A percentile compares a stretch with the other conserved stretches of the same genome.
Conservation (phyloP, 257 asterid species). For the Solanum medicagineum region DNA sequence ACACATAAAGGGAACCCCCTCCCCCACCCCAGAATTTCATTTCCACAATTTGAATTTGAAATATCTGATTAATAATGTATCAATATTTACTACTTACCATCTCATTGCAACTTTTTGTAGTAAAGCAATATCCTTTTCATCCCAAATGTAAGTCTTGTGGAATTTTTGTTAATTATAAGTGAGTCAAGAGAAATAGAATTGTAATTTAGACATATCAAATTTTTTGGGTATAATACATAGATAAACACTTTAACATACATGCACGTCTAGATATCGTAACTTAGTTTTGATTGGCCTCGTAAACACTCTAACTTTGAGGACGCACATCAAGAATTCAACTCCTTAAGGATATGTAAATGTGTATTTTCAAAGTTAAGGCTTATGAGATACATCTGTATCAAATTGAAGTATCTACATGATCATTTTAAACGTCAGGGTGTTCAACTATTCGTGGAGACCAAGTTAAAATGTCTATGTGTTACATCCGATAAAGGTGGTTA, state of each 20-base stretch:
- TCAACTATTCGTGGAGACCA: fast-evolving
- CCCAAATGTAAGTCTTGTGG: not conserved
- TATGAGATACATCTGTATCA: not conserved
- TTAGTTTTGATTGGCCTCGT: too few relatives aligned
- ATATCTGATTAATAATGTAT: too few relatives aligned
- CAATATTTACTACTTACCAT: too few relatives aligned
- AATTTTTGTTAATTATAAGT: too few relatives aligned
- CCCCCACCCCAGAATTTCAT: not conserved
- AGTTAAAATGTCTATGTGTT: not conserved
- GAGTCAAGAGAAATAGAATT: too few relatives aligned
- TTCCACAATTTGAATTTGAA: too few relatives aligned
- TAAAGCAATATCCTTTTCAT: not conserved
- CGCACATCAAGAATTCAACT: not conserved
- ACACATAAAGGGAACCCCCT: not conserved
- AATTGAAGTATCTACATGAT: not conserved
- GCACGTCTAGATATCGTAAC: too few relatives aligned
- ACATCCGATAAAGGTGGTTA: not conserved
- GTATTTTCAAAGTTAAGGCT: not conserved
- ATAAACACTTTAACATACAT: too few relatives aligned
- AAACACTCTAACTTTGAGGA: not conserved
- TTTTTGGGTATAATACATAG: too few relatives aligned
- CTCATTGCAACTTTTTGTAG: not conserved
- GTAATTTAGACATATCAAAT: too few relatives aligned
- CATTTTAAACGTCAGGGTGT: not conserved
- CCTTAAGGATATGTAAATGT: not conserved